Conservation (phyloP, 2,329 filamentous ascomycete genomes). For the Talaromyces rugulosus region DNA sequence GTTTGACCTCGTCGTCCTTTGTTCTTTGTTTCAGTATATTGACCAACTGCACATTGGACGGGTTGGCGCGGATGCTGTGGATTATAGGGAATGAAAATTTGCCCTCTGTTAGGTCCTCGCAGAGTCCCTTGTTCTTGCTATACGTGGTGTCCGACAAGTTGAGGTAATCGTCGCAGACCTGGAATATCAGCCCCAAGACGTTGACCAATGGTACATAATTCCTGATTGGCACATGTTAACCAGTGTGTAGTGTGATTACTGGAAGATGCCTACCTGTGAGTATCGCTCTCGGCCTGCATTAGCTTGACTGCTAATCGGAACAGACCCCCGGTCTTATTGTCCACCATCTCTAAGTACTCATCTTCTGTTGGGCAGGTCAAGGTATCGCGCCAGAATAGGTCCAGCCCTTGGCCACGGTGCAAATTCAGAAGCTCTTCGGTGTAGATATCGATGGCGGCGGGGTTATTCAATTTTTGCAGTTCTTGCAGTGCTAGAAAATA, state of each 20-base stretch:
- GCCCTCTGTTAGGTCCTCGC: constrained; percentile 92
- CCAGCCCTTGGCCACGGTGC: constrained; percentile 46
- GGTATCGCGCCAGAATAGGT: constrained; percentile 47
- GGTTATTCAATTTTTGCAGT: constrained; percentile 37
- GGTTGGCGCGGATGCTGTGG: constrained; percentile 74
- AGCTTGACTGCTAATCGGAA: constrained; percentile 44
- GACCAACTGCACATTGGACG: constrained; percentile 63
- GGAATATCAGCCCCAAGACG: constrained; percentile 43
- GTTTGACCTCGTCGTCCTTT: constrained; percentile 79
- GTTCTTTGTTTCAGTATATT: constrained; percentile 93
- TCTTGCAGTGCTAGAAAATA: constrained; percentile 45
- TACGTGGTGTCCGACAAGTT: constrained; percentile 74
- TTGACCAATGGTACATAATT: constrained; percentile 64
- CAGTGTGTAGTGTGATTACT: neutral
- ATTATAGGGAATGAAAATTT: constrained; percentile 97
- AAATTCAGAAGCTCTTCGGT: constrained; percentile 44
- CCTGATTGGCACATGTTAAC: constrained; percentile 14
- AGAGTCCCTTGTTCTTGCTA: constrained; percentile 84
- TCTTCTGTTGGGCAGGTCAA: constrained; percentile 43
- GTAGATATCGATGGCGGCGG: constrained; percentile 40
- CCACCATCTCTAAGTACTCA: constrained; percentile 48
- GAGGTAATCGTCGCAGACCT: constrained; percentile 69
- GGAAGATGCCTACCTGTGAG: constrained; percentile 20
- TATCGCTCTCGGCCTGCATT: constrained; percentile 41
- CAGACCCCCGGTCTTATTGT: constrained; percentile 47